Evolutionary conservation across 176 grass and related monocot species (phyloP), one percentile per base, ranked within the genome.

Genomic region (Aegilops speltoides): DNA sequence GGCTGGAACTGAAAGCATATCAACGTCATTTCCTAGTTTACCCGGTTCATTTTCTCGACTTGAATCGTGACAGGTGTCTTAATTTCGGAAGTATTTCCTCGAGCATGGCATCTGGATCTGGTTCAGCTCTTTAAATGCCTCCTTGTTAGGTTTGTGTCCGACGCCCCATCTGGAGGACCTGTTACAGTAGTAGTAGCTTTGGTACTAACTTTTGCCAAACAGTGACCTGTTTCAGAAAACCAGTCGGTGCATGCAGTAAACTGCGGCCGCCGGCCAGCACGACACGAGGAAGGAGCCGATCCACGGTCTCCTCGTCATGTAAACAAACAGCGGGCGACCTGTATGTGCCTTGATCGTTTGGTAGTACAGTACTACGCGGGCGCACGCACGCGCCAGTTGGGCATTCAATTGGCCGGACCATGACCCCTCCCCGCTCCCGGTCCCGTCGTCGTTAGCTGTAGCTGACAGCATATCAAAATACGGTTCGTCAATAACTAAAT

Each of bases 21-120:
- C 88, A 50, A 96, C 46, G 16, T 86, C 92, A 88, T 89, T 90
- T 72, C 82, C 83, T 81, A 94, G 74, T 76, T 90, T 96, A 68
- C 89, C 84, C 67, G 77, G 40, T 41, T 93, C 88, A 48, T 82
- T 88, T 31, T 54, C 79, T 65, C 85, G 77, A 61, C 73, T 89
- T 70, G 43, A 72, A 54, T 85, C 85, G 7, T 64, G 78, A 56
- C 33, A 63, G 2, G n/a, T 86, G 88, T 88, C 88, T 75, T 81
- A 84, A 77, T 92, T 89, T 77, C 70, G 68, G 68, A 83, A 37
- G 36, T 37, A 37, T 37, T 37, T 37, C 36, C 36, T 8, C 0
- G 36, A 37, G 36, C 36, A 37, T 37, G 36, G 7, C 36, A 37
- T 37, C 36, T 37, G 36, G 36, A 37, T 37, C 7, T 37, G 7